Percentiles rank a stretch among this genome's conserved stretches.
phyloP scores from a whole-genome alignment of 805 yeast species.

The Barnettozyma pratensis region DNA sequence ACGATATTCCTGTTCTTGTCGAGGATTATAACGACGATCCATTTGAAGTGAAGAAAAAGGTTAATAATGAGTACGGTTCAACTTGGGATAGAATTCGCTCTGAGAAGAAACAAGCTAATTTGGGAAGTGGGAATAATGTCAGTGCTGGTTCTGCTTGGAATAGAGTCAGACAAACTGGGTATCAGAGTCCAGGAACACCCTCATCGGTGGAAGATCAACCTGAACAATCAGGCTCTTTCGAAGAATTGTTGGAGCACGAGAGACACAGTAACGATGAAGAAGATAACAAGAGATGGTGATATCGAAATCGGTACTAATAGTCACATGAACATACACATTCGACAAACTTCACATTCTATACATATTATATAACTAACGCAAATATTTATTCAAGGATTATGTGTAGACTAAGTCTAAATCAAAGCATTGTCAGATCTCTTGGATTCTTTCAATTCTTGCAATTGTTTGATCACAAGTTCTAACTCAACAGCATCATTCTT shows the following conservation, averaged over 20 bases:
- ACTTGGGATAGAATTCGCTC: conserved; percentile 36
- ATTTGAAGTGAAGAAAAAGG: conserved; percentile 9
- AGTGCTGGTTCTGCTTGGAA: conserved; percentile 25
- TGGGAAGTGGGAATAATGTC: background rate
- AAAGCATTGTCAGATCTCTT: conserved; percentile 66
- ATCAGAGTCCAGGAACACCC: background rate
- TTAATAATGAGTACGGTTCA: conserved; percentile 15
- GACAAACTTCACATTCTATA: too few species aligned
- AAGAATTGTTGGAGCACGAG: conserved; percentile 23
- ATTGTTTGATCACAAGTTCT: conserved; percentile 64
- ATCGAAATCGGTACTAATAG: too few species aligned
- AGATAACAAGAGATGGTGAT: conserved; percentile 17
- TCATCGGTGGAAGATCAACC: too few species aligned
- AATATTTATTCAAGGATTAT: background rate
- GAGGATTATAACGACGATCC: conserved; percentile 20
- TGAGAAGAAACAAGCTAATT: conserved; percentile 17
- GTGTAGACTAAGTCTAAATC: conserved; percentile 8
- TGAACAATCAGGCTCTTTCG: conserved; percentile 12
- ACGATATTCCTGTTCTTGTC: background rate
- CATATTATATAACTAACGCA: background rate
- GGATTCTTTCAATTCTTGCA: conserved; percentile 61
- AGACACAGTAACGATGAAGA: conserved; percentile 14
- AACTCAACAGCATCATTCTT: conserved; percentile 80
- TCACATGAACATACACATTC: background rate
- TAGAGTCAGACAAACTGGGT: conserved; percentile 21